Evolutionary conservation across 2,329 filamentous ascomycete genomes (phyloP), one percentile per base, ranked within the genome.

Genomic region (Colletotrichum acutatum): DNA sequence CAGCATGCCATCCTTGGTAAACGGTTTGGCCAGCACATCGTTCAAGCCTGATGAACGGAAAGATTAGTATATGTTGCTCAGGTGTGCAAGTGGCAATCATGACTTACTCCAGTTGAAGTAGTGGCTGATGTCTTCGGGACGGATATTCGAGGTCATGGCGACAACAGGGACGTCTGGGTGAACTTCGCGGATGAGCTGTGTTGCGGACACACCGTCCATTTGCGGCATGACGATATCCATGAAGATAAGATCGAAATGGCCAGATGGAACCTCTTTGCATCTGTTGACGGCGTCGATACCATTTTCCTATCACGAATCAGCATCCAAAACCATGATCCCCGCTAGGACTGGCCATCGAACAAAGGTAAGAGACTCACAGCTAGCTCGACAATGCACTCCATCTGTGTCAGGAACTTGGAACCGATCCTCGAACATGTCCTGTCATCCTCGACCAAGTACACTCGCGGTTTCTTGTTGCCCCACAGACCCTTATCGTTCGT

Each of bases 161-260:
- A 99, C 94, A 78, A 99, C 97, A 0, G 97, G 97, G 24, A 94
- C 92, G 6, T 92, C 90, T 49, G 91, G 90, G 75, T 95, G 92
- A 74, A 96, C 94, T 79, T 98, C 94, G 66, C 96, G 91, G 76
- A 99, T 98, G 74, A 98, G 91, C 79, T 97, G 94, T 70, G 95
- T 98, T 3, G 97, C 96, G 19, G 95, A 98, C 6, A 98, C 95
- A 77, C 97, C 97, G 78, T 98, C 97, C 66, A 98, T 87, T 76
- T 95, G 93, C 6, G 97, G 97, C 97, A 99, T 98, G 77, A 99
- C 97, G 76, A 99, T 96, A 80, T 97, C 94, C 94, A 96, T 96
- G 74, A 96, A 90, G 75, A 96, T 94, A 66, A 93, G 83, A 76
- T 93, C 90, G 77, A 89, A 93, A 37, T 88, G 82, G 32, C 83